Evolutionary conservation across 257 asterid genomes (phyloP).

Genomic region (Ilex asprella): DNA sequence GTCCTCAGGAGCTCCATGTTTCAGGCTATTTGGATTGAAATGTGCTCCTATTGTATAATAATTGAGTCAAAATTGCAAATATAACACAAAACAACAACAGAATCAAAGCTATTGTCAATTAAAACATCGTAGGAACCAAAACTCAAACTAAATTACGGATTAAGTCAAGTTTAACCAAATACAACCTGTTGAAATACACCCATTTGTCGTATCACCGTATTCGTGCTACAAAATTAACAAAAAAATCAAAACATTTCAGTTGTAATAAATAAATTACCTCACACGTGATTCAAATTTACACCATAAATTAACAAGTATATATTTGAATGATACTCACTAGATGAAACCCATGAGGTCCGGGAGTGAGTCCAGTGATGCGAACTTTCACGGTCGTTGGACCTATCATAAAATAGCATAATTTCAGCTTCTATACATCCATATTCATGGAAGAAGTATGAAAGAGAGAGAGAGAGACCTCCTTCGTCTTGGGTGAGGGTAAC

Average conservation of each 20-base stretch:
- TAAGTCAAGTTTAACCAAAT: constrained; percentile 12
- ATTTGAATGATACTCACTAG: constrained; percentile 41
- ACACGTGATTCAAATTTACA: too few relatives aligned
- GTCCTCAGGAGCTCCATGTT: constrained; percentile 95
- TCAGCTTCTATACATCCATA: too few relatives aligned
- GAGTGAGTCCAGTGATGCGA: constrained; percentile 81
- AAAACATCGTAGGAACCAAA: background rate
- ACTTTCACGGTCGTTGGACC: constrained; percentile 93
- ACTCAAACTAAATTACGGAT: constrained; percentile 1
- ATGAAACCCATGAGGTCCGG: constrained; percentile 94
- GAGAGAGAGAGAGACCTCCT: constrained; percentile 37
- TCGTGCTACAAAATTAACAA: constrained; percentile 54
- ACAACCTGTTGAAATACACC: constrained; percentile 95
- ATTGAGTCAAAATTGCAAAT: constrained; percentile 2
- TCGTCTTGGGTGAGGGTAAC: constrained; percentile 77
- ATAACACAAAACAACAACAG: too few relatives aligned
- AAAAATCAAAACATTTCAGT: constrained; percentile 12
- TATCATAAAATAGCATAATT: constrained; percentile 3
- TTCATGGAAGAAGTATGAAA: too few relatives aligned
- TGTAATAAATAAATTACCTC: constrained; percentile 8
- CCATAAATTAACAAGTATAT: background rate
- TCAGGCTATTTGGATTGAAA: constrained; percentile 72
- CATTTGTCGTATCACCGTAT: constrained; percentile 93
- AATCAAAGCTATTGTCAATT: too few relatives aligned
- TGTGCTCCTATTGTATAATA: constrained; percentile 56